Evolutionary conservation across 768 basidiomycete genomes (phyloP).

Genomic region (Trametes sanguinea): DNA sequence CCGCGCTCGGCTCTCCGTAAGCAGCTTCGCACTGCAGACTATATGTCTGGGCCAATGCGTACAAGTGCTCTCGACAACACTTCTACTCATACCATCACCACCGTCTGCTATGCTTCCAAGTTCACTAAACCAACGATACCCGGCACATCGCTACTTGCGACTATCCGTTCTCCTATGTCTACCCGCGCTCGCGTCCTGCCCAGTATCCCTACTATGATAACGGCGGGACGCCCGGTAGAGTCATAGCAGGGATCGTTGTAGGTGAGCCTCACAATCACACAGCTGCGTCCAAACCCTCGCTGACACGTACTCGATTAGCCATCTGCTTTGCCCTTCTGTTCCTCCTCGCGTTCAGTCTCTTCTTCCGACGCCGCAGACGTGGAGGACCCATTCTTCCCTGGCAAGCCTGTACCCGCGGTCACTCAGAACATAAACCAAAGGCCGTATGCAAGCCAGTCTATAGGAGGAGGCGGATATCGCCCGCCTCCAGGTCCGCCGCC

Average conservation of each 20-base stretch:
- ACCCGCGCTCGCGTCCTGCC: slow-evolving; percentile 5
- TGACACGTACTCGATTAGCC: not conserved
- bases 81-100: slow-evolving; percentile 1
- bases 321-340: slow-evolving; percentile 15
- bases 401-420: not conserved
- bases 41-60: not conserved
- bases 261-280: not conserved
- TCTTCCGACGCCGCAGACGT: slow-evolving; percentile 16
- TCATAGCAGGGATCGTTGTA: slow-evolving; percentile 17
- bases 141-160: not conserved
- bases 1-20: slow-evolving; percentile 10
- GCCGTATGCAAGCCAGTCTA: slow-evolving; percentile 5
- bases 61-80: not conserved
- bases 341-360: slow-evolving; percentile 5
- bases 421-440: slow-evolving; percentile 13
- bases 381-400: slow-evolving; percentile 11
- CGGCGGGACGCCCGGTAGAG: slow-evolving; percentile 8
- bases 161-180: not conserved
- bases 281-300: not conserved
- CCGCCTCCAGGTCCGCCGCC: slow-evolving; percentile 15
- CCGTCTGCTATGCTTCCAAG: not conserved
- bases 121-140: not conserved
- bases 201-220: slow-evolving; percentile 9
- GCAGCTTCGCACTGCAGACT: not conserved
- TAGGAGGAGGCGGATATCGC: not conserved